Conservation (phyloP, 805 yeast species). For the Jamesozyma spencerorum region DNA sequence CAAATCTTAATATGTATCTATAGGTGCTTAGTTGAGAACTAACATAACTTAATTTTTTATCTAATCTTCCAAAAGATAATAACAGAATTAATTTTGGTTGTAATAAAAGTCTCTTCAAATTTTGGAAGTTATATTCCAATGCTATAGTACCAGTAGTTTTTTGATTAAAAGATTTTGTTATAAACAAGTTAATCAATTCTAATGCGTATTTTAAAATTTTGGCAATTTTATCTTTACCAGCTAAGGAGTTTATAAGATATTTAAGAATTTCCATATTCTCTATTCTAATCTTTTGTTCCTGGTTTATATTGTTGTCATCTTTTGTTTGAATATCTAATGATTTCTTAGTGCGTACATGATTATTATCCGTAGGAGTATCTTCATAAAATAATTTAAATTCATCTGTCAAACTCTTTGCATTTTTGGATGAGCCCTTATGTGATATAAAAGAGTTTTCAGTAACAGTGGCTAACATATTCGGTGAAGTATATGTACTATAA, state of each 20-base stretch:
- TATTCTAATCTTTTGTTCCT: neutral
- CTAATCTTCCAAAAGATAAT: constrained; percentile 13
- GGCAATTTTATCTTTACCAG: constrained; percentile 66
- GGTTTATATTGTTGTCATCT: neutral
- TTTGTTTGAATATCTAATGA: neutral
- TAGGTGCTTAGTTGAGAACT: constrained; percentile 8
- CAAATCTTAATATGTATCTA: constrained; percentile 64
- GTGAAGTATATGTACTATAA: too few species aligned
- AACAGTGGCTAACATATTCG: too few species aligned
- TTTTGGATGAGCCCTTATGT: neutral
- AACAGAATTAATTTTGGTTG: constrained; percentile 6
- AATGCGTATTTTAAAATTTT: constrained; percentile 53
- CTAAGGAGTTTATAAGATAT: constrained; percentile 8
- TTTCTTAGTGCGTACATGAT: neutral
- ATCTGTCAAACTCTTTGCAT: neutral
- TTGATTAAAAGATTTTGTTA: neutral
- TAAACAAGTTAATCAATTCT: constrained; percentile 37
- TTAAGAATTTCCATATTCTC: constrained; percentile 4
- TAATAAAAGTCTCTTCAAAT: neutral
- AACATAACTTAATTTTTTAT: constrained; percentile 8
- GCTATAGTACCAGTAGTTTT: neutral
- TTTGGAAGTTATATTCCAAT: neutral
- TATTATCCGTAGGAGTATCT: neutral
- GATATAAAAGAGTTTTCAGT: too few species aligned
- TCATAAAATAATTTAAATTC: constrained; percentile 1